Conservation (phyloP, 176 grass and related monocot species). For the Zoysia pacifica region DNA sequence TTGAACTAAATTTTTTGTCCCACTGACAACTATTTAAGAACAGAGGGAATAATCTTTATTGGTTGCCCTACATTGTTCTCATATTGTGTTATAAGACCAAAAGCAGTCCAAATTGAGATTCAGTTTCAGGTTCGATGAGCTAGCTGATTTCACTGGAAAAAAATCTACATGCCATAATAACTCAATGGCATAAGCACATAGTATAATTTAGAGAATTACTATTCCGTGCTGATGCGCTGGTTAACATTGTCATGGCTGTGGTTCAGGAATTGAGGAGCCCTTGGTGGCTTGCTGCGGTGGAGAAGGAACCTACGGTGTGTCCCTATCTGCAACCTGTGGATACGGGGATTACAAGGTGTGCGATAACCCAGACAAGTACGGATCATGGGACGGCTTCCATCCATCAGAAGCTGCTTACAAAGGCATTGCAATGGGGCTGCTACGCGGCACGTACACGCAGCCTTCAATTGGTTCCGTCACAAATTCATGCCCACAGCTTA, state of each 20-base stretch:
- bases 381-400: conserved; percentile 82
- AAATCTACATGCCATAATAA: not conserved
- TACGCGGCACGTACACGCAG: conserved; percentile 50
- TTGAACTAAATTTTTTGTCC: too few species aligned
- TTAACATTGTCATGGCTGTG: conserved; percentile 18
- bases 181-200: not conserved
- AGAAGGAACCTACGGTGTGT: conserved; percentile 58
- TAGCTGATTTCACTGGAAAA: not conserved
- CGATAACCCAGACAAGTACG: conserved; percentile 62
- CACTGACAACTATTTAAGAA: not conserved
- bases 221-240: not conserved
- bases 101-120: not conserved
- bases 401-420: conserved; percentile 72
- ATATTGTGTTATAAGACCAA: not conserved
- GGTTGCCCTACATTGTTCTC: not conserved
- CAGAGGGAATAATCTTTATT: not conserved
- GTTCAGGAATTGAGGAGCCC: conserved; percentile 63
- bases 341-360: conserved; percentile 56
- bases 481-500: conserved; percentile 50
- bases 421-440: conserved; percentile 60
- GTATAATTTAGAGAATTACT: not conserved
- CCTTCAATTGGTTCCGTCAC: conserved; percentile 50
- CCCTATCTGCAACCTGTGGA: conserved; percentile 44
- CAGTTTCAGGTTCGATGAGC: not conserved
- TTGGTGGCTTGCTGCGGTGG: conserved; percentile 71